Evolutionary conservation across 805 yeast species (phyloP).

Genomic region (Candida verbasci): DNA sequence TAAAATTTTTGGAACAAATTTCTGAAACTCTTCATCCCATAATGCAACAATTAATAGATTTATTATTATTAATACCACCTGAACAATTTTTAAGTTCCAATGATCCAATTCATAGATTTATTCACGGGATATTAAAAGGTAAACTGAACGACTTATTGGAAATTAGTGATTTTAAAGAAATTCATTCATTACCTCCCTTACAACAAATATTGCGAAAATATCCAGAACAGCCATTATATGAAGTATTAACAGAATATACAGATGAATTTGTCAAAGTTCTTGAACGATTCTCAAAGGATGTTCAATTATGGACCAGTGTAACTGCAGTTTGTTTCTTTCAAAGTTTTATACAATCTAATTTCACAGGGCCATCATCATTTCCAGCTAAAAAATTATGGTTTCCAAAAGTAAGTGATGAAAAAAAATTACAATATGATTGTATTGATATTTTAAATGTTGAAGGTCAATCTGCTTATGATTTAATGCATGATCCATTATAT

Average conservation of each 20-base stretch:
- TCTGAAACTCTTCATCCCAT: conserved; percentile 1
- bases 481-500: conserved; percentile 32
- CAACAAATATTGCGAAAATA: conserved; percentile 11
- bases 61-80: conserved; percentile 15
- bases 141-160: conserved; percentile 18
- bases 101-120: conserved; percentile 12
- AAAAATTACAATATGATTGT: conserved; percentile 23
- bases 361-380: conserved; percentile 70
- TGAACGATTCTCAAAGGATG: conserved; percentile 12
- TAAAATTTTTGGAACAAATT: too few relatives aligned
- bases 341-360: conserved; percentile 68
- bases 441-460: conserved; percentile 44
- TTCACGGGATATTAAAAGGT: conserved; percentile 20
- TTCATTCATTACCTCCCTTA: conserved; percentile 13
- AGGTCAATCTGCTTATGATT: conserved; percentile 70
- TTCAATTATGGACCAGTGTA: conserved; percentile 11
- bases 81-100: conserved; percentile 11
- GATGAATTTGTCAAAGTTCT: conserved; percentile 1
- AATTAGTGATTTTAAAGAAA: conserved; percentile 13
- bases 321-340: conserved; percentile 62
- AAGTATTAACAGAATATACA: conserved; percentile 6
- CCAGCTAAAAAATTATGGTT: conserved; percentile 30
- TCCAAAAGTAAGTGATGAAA: conserved; percentile 15
- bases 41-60: conserved; percentile 15
- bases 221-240: conserved; percentile 14